Evolutionary conservation across 306 rosid genomes (phyloP), one percentile per base, ranked within the genome.

Genomic region (Ceratonia siliqua): DNA sequence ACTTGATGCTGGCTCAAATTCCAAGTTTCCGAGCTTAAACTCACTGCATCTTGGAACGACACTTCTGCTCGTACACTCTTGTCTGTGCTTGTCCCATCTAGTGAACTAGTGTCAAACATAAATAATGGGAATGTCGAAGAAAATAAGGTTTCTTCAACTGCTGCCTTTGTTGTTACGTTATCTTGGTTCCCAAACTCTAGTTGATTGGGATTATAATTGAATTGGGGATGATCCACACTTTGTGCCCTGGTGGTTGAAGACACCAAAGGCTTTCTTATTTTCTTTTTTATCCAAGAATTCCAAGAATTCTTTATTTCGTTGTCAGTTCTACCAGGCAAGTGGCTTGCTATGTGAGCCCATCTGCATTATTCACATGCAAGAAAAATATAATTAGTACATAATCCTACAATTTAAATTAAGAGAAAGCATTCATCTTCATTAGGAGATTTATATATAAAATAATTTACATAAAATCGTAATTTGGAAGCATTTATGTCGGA

Each of bases 341-440:
- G 97, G 62, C 96, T 94, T 43, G 98, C 98, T 79, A 94, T 94
- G 42, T 94, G 98, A 32, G 98, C 98, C 98, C 98, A 94, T 85
- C 98, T 94, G 77, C 79, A 77, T 38, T 46, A 52, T 52, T 24
- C 57, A 58, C 24, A 46, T 70, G 54, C 43, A 57, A 66, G 3
- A 72, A 35, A 11, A 22, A 20, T n/a, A 18, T 22, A 65, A 46
- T 6, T 30, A 30, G 10, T 5, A n/a, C n/a, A n/a, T n/a, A 52
- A 66, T 5, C 36, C 8, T 59, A 20, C 17, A 3, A 15, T 45
- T 68, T n/a, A 63, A 25, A 9, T 25, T 24, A 39, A 52, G 35
- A 22, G 2, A 55, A 21, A 55, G 20, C n/a, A 1, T 74, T 3
- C 30, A 43, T 30, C 49, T 42, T 36, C 15, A 6, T 24, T 25